Evolutionary conservation across 2,329 filamentous ascomycete genomes (phyloP), one percentile per base, ranked within the genome.

Genomic region (Colletotrichum tabaci): DNA sequence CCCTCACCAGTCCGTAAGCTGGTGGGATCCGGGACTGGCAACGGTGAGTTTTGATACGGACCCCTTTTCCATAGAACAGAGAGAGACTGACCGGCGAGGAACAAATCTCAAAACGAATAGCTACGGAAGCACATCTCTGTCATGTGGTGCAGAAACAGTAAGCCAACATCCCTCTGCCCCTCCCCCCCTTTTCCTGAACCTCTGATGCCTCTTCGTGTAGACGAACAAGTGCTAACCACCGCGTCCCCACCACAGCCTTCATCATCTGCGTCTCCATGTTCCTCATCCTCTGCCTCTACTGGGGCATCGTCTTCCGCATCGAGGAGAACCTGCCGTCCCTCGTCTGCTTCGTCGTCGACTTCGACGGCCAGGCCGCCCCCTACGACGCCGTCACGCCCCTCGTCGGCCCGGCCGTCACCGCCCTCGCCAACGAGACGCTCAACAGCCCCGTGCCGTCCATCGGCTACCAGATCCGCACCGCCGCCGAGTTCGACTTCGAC

Each of bases 131-230:
- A 69, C 8, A 66, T 63, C 1, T 69, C 66, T 21, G 47, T 60
- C 16, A 56, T 69, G 23, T 69, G 66, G 66, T 58, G 62, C n/a
- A 50, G 40, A 38, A 69, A 69, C 26, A 69, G 66, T 65, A 49
- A 40, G 53, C n/a, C 46, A 18, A 18, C 1, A 21, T 53, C 23
- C 2, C 23, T 7, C 3, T n/a, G n/a, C 15, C 47, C 21, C 12
- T 4, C 8, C 15, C 30, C 18, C 40, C 23, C 52, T 15, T 15
- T 8, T 8, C 4, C 4, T 30, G 30, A 30, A 30, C 30, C 30
- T 30, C 30, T 30, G 30, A 30, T 30, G 30, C 30, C 30, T 8
- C 30, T 30, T 8, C 7, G 30, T 30, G 30, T 9, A 30, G 38
- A 13, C n/a, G 16, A 6, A 10, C n/a, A 21, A 52, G 18, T 2